phyloP scores from a whole-genome alignment of 106 monocot genomes.

The Dendrobium chrysotoxum region DNA sequence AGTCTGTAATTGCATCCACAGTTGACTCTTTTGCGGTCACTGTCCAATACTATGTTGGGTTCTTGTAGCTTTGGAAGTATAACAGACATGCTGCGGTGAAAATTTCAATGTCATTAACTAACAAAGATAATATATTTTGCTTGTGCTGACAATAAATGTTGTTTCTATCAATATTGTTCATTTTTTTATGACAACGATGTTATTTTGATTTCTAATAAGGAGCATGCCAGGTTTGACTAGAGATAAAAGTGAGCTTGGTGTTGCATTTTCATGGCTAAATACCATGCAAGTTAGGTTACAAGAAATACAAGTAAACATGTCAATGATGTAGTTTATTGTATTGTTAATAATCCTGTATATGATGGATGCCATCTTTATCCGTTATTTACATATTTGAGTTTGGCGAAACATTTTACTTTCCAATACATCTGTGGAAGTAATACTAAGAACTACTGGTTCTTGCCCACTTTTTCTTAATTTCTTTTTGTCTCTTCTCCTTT shows the following conservation, averaged over 20 bases:
- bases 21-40: too few relatives aligned
- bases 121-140: too few relatives aligned
- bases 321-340: not conserved
- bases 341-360: not conserved
- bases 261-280: not conserved
- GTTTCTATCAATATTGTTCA: too few relatives aligned
- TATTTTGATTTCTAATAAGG: too few relatives aligned
- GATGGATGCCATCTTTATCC: not conserved
- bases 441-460: not conserved
- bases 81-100: too few relatives aligned
- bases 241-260: not conserved
- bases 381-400: not conserved
- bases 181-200: too few relatives aligned
- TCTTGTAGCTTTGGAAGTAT: too few relatives aligned
- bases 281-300: not conserved
- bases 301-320: not conserved
- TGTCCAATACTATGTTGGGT: too few relatives aligned
- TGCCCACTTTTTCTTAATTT: not conserved
- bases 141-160: too few relatives aligned
- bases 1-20: too few relatives aligned
- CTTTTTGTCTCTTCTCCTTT: not conserved
- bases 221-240: too few relatives aligned
- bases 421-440: not conserved
- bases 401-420: not conserved
- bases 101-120: too few relatives aligned